These are phyloP conservation scores for Exophiala viscosa DNA, from an alignment of 2,329 filamentous ascomycete species.

Conservation along the genomic window DNA sequence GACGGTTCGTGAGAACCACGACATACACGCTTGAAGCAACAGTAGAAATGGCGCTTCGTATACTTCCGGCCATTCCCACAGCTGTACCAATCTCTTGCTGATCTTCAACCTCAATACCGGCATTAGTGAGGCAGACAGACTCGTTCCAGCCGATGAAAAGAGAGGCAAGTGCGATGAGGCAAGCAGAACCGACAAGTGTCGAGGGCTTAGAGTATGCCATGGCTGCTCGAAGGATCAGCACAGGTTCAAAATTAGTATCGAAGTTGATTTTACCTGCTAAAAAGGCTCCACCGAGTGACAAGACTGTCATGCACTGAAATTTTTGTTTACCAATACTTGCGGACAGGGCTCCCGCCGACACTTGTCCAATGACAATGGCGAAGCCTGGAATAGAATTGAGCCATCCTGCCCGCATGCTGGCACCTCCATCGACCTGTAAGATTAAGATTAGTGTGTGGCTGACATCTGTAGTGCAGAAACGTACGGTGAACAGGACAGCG, in stretches of 20 bases:
- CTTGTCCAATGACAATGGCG: not conserved
- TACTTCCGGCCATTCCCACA: slow-evolving; percentile 24
- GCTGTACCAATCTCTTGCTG: slow-evolving; percentile 29
- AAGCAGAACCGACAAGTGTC: not conserved
- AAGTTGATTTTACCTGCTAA: not conserved
- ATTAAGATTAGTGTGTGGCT: too few relatives aligned
- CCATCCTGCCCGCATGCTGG: slow-evolving; percentile 23
- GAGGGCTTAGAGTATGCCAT: not conserved
- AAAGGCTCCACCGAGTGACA: not conserved
- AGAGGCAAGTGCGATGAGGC: not conserved
- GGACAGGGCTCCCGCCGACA: not conserved
- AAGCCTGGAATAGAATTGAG: not conserved
- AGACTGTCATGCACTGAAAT: not conserved
- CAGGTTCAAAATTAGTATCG: too few relatives aligned
- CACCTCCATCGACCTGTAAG: slow-evolving; percentile 34
- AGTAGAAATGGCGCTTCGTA: slow-evolving; percentile 22
- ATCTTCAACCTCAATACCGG: slow-evolving; percentile 21
- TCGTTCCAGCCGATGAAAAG: slow-evolving; percentile 27
- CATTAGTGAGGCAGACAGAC: slow-evolving; percentile 22
- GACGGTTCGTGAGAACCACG: slow-evolving; percentile 22
- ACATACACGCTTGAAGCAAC: slow-evolving; percentile 27
- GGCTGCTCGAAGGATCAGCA: not conserved
- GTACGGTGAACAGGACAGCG: slow-evolving; percentile 30
- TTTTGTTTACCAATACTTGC: not conserved
- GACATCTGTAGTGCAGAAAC: too few relatives aligned